Conservation (phyloP, 495 filamentous ascomycete species). For the Xylaria intraflava region DNA sequence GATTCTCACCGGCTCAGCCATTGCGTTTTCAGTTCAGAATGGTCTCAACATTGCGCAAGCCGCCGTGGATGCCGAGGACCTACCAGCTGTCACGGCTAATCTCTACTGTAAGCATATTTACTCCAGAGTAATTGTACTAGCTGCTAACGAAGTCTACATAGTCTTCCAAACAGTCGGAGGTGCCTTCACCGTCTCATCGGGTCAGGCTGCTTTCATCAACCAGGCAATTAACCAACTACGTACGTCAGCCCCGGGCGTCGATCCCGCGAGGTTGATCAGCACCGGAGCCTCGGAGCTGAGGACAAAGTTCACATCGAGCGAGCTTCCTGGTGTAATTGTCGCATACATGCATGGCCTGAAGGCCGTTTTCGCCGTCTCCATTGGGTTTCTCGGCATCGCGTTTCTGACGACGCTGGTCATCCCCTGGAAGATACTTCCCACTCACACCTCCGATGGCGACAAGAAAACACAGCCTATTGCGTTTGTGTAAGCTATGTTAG, state of each 20-base stretch:
- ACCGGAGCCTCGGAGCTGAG: constrained; percentile 50
- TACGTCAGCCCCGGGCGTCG: constrained; percentile 33
- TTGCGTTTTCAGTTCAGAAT: constrained; percentile 51
- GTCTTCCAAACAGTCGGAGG: constrained; percentile 44
- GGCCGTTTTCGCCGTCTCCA: constrained; percentile 35
- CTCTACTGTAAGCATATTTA: constrained; percentile 43
- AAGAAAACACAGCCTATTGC: too few species aligned
- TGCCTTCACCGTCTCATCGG: constrained; percentile 41
- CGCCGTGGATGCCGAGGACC: constrained; percentile 39
- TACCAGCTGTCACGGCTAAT: constrained; percentile 48
- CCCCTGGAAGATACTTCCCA: too few species aligned
- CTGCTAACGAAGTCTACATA: neutral
- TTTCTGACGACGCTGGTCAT: too few species aligned
- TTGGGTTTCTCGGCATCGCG: constrained; percentile 28
- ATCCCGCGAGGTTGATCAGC: constrained; percentile 33
- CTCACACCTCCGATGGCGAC: too few species aligned
- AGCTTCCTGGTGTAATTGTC: constrained; percentile 44
- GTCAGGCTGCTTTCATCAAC: constrained; percentile 44
- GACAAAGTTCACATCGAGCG: constrained; percentile 34
- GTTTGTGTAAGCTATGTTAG: too few species aligned
- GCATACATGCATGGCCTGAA: constrained; percentile 56
- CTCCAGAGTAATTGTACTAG: neutral
- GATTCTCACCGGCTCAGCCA: constrained; percentile 50
- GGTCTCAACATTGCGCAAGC: constrained; percentile 47
- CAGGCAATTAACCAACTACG: constrained; percentile 30